Evolutionary conservation across 257 asterid genomes (phyloP), one percentile per base, ranked within the genome.

Genomic region (Penstemon davidsonii): DNA sequence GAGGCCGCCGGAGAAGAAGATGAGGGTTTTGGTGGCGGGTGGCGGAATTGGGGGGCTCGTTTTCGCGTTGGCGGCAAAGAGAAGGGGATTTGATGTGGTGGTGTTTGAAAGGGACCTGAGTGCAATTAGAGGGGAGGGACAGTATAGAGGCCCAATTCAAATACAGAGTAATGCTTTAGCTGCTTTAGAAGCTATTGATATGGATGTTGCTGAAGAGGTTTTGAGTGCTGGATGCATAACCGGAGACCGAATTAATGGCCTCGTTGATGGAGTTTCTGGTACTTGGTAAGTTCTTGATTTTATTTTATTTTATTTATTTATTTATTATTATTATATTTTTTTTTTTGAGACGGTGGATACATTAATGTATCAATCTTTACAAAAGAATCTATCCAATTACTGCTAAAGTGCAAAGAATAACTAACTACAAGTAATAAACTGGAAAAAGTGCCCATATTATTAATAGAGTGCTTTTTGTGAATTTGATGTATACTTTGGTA

Each of bases 41-140:
- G 99, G 97, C 7, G 97, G 99, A 51, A 94, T 94, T 55, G 97
- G 97, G 0, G 97, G 97, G 15, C 81, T 91, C 65, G 99, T 91
- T 47, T 85, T 94, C 53, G 97, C 99, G 1, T 59, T 94, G 73
- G 99, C 99, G 37, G 97, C 95, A 19, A 91, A 91, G 69, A 80
- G 55, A 71, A 83, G 75, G 73, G 97, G 99, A 46, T 94, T 91
- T 60, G 96, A 91, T 8, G 97, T 94, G 15, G n/a, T 82, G 80
- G 96, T 94, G 68, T 94, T 94, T 68, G 99, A 94, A 89, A 94
- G 70, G 86, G 97, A 94, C 71, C 81, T 94, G 84, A 94, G 97
- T 73, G 97, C 97, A 13, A 70, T 94, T 7, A 85, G 97, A 84
- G 99, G 99, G 44, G 97, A 94, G 71, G 99, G 96, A 0, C 96